Percentiles rank a stretch among this genome's conserved stretches.
These are phyloP conservation scores for Rhodosporidiobolus sp. DNA, from an alignment of 768 basidiomycete genomes.

Conservation along the genomic window DNA sequence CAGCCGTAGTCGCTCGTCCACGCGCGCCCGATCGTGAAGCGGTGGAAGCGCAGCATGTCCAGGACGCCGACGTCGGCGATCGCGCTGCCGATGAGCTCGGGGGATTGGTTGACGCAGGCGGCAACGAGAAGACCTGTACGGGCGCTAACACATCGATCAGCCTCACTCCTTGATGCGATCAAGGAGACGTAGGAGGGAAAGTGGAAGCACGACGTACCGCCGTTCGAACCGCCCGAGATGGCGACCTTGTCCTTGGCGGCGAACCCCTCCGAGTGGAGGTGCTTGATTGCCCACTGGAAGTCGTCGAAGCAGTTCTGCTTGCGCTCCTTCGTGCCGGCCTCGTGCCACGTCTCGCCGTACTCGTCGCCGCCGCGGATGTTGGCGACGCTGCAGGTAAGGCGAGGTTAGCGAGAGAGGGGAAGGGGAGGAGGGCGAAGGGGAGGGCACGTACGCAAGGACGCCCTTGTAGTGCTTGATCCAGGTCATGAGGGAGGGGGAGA, in stretches of 20 bases:
- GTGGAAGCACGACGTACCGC: constrained; percentile 65
- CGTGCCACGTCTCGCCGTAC: constrained; percentile 82
- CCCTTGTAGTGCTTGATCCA: constrained; percentile 69
- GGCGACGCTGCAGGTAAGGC: constrained; percentile 16
- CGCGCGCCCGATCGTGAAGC: constrained; percentile 74
- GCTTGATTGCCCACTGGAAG: constrained; percentile 58
- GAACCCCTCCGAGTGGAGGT: constrained; percentile 68
- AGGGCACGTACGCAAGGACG: constrained; percentile 55
- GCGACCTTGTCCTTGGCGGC: constrained; percentile 67
- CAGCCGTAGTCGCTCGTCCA: constrained; percentile 79
- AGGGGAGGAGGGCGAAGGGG: constrained; percentile 42
- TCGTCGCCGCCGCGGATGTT: constrained; percentile 63
- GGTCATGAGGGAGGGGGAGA: constrained; percentile 67
- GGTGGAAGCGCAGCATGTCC: constrained; percentile 71
- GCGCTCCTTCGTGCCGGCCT: constrained; percentile 64
- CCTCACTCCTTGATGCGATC: too few species aligned
- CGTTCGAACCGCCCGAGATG: constrained; percentile 77
- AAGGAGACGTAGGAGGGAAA: background rate
- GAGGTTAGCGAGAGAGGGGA: background rate
- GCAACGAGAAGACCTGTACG: constrained; percentile 67
- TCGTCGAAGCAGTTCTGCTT: constrained; percentile 69
- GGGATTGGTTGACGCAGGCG: constrained; percentile 78
- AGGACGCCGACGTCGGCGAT: constrained; percentile 78
- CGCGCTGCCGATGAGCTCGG: constrained; percentile 70
- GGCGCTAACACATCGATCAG: background rate